Conservation (phyloP, 2,329 filamentous ascomycete species). For the Aphanoascus verrucosus region DNA sequence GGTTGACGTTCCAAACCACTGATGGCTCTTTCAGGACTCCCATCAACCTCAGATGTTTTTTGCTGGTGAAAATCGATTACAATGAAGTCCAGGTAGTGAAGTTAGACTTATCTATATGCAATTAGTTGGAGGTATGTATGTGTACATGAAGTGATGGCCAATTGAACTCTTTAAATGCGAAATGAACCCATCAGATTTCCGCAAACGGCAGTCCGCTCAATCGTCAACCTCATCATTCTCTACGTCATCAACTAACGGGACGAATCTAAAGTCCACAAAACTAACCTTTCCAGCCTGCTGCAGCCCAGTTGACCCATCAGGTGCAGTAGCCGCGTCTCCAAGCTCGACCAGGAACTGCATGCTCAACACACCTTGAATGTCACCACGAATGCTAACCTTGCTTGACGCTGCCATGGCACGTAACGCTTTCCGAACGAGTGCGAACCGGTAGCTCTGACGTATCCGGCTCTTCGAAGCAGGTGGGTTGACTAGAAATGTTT, state of each 20-base stretch:
- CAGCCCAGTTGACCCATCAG: constrained; percentile 17
- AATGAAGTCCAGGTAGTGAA: no score
- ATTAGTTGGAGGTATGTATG: no score
- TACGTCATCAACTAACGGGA: constrained; percentile 36
- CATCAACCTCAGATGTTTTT: no score
- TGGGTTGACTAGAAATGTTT: constrained; percentile 46
- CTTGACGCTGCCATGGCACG: constrained; percentile 88
- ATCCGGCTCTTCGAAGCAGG: constrained; percentile 52
- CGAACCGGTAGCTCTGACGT: constrained; percentile 75
- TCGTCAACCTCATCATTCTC: constrained; percentile 18
- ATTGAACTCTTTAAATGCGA: no score
- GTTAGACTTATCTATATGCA: no score
- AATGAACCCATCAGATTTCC: not conserved
- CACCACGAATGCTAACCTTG: constrained; percentile 84
- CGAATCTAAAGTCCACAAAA: constrained; percentile 40
- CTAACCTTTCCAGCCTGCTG: constrained; percentile 27
- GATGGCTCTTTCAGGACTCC: no score
- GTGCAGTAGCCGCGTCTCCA: constrained; percentile 44
- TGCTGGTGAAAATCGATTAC: no score
- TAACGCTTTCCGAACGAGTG: constrained; percentile 70
- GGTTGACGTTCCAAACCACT: no score
- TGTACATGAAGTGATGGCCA: no score
- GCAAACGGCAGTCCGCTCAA: not conserved
- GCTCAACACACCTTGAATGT: constrained; percentile 80
- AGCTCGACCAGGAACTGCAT: constrained; percentile 94